Evolutionary conservation across 2,329 filamentous ascomycete species (phyloP), one percentile per base, ranked within the genome.

Genomic region (Pseudopithomyces chartarum): DNA sequence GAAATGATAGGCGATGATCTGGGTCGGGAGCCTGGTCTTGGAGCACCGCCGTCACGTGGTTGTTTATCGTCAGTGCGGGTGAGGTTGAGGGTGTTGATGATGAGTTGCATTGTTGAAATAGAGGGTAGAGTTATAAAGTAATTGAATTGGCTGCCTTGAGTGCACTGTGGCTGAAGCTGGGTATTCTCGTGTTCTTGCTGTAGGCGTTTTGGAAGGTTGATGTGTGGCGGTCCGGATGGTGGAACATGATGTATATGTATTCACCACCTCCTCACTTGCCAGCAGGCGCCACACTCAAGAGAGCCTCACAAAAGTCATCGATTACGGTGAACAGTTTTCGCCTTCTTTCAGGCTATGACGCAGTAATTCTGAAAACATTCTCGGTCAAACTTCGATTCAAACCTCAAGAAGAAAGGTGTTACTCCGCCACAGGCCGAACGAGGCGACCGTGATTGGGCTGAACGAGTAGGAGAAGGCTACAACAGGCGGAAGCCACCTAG

Each of bases 11-110:
- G 56, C 13, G 62, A 55, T 29, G 60, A 60, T 55, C 22, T 22
- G 10, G 56, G 55, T 57, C 51, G 50, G 26, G 59, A 54, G 51
- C 65, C 55, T 59, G 62, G 67, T 52, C 66, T 66, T 11, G 69
- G 71, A 34, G 70, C 66, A 23, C 72, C 71, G 1, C 73, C 73
- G 65, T 74, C 71, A 13, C 72, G 59, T 2, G 73, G 70, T 50
- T 71, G 64, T 34, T 42, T 51, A 34, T 63, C 61, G 44, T 68
- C 64, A 44, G 54, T 38, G 60, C 57, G 59, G 57, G 44, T 40
- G 53, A 59, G 46, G 45, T 47, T 54, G 43, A 61, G 45, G 55
- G 54, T 58, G 19, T 56, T 52, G 33, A 51, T 34, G 33, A 50
- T 34, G 36, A 69, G 22, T 53, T 55, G 48, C 67, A 69, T 70